These are phyloP conservation scores for Calendula officinalis DNA, from an alignment of 129 eudicot genomes.

Conservation along the genomic window DNA sequence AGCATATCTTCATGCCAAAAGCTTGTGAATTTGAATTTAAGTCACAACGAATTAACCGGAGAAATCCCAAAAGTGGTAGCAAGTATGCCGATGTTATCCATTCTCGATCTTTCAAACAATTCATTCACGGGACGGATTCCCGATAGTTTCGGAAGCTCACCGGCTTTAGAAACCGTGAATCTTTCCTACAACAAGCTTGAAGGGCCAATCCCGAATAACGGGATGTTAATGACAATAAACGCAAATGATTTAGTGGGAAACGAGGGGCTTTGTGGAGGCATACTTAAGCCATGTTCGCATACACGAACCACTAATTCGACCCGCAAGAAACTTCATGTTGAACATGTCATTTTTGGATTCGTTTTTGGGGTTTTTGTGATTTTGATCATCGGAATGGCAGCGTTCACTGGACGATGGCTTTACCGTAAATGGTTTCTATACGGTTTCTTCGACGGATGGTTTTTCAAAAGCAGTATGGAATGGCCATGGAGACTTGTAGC, in stretches of 20 bases:
- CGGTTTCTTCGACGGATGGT: constrained; percentile 50
- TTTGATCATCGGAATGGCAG: constrained; percentile 32
- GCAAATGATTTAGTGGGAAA: constrained; percentile 56
- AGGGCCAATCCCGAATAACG: constrained; percentile 75
- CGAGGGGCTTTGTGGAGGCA: constrained; percentile 60
- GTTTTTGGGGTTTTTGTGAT: constrained; percentile 50
- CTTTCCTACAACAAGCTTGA: constrained; percentile 74
- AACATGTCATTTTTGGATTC: constrained; percentile 44
- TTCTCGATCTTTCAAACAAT: constrained; percentile 78
- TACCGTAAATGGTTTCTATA: constrained; percentile 53
- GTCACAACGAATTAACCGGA: constrained; percentile 55
- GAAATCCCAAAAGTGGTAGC: constrained; percentile 65
- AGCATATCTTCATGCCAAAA: constrained; percentile 68
- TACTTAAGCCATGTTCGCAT: constrained; percentile 49
- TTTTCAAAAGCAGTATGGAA: constrained; percentile 38
- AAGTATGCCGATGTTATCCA: constrained; percentile 60
- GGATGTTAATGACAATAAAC: constrained; percentile 49
- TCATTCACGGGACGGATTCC: constrained; percentile 70
- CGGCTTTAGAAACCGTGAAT: constrained; percentile 71
- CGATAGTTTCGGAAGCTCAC: constrained; percentile 57
- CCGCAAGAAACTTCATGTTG: constrained; percentile 31
- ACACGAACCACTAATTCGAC: constrained; percentile 3
- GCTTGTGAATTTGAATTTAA: constrained; percentile 60
- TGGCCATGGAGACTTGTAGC: constrained; percentile 78
- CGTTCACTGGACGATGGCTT: constrained; percentile 39